Conservation (phyloP, 306 rosid genomes). For the Cucumis hystrix region DNA sequence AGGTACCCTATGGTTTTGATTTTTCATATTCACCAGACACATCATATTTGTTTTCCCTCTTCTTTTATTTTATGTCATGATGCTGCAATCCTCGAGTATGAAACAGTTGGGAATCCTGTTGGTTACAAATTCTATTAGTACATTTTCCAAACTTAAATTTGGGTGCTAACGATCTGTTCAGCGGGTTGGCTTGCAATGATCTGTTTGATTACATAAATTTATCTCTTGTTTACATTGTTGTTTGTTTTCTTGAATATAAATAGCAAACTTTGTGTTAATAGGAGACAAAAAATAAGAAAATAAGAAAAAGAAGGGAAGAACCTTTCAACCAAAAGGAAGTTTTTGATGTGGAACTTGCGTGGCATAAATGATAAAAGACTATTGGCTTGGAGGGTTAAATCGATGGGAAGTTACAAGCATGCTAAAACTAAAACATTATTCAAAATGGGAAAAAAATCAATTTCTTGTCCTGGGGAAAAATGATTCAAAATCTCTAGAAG, state of each 20-base stretch:
- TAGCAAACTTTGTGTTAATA: neutral
- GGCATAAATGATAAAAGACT: neutral
- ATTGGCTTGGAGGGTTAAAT: neutral
- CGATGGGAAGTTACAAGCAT: neutral
- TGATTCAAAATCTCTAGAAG: neutral
- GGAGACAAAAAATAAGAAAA: neutral
- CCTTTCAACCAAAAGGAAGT: neutral
- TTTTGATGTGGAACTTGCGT: neutral
- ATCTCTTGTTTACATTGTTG: neutral
- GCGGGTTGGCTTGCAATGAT: neutral
- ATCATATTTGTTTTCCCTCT: neutral
- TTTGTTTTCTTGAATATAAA: neutral
- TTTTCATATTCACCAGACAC: neutral
- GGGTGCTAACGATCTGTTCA: neutral
- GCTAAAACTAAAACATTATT: neutral
- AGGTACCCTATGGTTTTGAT: slow-evolving; percentile 27
- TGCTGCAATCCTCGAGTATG: neutral
- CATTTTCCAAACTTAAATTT: neutral
- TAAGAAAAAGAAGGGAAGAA: neutral
- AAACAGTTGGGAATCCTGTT: neutral
- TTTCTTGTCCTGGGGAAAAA: neutral
- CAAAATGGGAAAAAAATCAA: neutral
- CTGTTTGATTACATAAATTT: neutral
- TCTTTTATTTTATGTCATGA: neutral
- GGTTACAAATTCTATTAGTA: neutral